Evolutionary conservation across 2,329 filamentous ascomycete genomes (phyloP), one percentile per base, ranked within the genome.

Genomic region (Aphanocladium album): DNA sequence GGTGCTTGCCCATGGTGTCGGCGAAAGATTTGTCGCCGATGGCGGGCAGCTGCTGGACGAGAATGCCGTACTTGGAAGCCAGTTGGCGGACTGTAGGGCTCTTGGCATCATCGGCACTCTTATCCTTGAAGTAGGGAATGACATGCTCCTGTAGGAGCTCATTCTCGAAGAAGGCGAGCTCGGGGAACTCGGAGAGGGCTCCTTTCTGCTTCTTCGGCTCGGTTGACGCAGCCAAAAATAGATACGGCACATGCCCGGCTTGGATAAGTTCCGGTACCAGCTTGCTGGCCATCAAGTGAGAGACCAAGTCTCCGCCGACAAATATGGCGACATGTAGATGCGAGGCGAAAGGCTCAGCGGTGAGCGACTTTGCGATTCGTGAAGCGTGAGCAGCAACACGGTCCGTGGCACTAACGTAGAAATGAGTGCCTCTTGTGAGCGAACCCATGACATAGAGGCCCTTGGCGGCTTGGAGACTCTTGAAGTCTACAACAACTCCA

Each of bases 341-440:
- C 8, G n/a, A 12, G 2, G 60, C 16, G 17, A 53, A 37, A 1
- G 47, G 35, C 19, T 61, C 60, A 3, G 4, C 12, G 5, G 54
- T 57, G 11, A 61, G 39, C 46, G 60, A 45, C 16, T 61, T 41
- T 12, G 60, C 60, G 17, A 61, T 57, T 1, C 60, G 60, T 3
- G 54, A 58, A 5, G 60, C 60, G 39, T 61, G 60, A 3, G 60
- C 53, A 7, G 60, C 60, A 16, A 61, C 60, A 14, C 60, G 35
- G 30, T 61, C 54, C 6, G 54, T 57, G 12, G 60, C 53, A 23
- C 60, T 61, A 33, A 61, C 60, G n/a, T 57, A 61, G 21, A 61
- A 61, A n/a, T 61, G 60, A 3, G 53, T 61, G 47, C 60, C 60
- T 19, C 54, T 9, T 1, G 60, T 61, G 7, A 61, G 41, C 3